phyloP scores from a whole-genome alignment of 306 rosid genomes.

The Lathyrus sativus region DNA sequence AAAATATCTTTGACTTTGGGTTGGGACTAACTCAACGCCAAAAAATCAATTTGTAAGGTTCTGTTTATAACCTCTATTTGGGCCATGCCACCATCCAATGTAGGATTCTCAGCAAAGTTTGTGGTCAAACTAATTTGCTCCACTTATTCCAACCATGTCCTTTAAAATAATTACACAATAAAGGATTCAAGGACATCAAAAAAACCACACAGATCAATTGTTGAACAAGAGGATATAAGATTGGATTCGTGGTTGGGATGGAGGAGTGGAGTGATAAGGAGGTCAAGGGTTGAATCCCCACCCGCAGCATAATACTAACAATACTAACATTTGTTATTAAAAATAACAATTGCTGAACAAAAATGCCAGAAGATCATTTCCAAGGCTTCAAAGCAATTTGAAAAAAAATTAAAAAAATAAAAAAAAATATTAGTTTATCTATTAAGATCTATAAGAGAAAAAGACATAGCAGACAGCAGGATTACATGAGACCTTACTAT shows the following conservation, averaged over 20 bases:
- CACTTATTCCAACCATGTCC: constrained; percentile 8
- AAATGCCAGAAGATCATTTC: constrained; percentile 16
- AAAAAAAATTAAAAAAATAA: too few species aligned
- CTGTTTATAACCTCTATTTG: neutral
- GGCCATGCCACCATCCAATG: constrained; percentile 1
- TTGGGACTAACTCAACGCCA: neutral
- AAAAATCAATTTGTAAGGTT: neutral
- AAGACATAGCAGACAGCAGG: neutral
- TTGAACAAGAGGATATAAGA: neutral
- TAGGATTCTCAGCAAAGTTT: neutral
- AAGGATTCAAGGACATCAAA: constrained; percentile 1
- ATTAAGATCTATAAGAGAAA: neutral
- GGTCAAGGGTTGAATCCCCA: neutral
- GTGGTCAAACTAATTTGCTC: neutral
- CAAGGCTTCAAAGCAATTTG: constrained; percentile 19
- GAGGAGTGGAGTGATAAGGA: neutral
- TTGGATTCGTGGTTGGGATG: neutral
- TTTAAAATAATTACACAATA: constrained; percentile 11
- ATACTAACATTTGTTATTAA: neutral
- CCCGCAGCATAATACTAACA: neutral
- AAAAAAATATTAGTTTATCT: constrained; percentile 8
- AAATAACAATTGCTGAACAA: neutral
- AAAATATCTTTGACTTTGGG: neutral
- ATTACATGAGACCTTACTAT: constrained; percentile 15
- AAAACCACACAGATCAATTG: constrained; percentile 6